Evolutionary conservation across 768 basidiomycete genomes (phyloP).

Genomic region (Harrya chromipes): DNA sequence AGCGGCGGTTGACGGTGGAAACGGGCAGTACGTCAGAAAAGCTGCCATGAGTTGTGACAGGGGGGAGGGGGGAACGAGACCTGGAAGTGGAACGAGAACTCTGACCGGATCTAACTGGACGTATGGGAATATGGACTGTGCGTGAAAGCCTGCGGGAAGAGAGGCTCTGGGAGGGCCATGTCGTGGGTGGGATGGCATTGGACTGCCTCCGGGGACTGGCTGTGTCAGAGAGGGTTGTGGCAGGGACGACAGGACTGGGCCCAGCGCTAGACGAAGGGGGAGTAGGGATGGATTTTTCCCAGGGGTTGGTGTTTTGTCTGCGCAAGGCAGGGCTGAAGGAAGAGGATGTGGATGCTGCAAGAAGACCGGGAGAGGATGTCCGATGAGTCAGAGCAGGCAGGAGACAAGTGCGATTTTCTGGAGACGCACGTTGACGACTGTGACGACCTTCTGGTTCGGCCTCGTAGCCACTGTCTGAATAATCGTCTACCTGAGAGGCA

Average conservation of each 20-base stretch:
- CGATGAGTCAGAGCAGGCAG: conserved; percentile 50
- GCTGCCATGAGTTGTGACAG: conserved; percentile 58
- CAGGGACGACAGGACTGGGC: conserved; percentile 60
- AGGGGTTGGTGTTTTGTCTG: conserved; percentile 60
- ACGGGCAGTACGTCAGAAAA: conserved; percentile 53
- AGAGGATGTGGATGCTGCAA: conserved; percentile 64
- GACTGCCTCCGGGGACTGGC: conserved; percentile 65
- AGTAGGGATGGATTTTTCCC: conserved; percentile 53
- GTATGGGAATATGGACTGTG: conserved; percentile 72
- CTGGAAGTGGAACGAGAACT: conserved; percentile 94
- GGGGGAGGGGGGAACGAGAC: conserved; percentile 89
- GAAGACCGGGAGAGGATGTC: conserved; percentile 52
- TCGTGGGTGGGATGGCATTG: conserved; percentile 44
- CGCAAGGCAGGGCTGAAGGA: conserved; percentile 64
- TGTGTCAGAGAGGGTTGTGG: conserved; percentile 58
- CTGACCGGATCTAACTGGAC: conserved; percentile 66
- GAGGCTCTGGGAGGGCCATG: conserved; percentile 54
- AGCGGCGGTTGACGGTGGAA: conserved; percentile 60
- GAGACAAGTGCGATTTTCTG: conserved; percentile 38
- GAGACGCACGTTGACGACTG: conserved; percentile 74
- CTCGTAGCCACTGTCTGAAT: conserved; percentile 83
- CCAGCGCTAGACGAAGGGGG: conserved; percentile 54
- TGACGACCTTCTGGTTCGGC: conserved; percentile 61
- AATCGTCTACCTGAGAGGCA: conserved; percentile 63
- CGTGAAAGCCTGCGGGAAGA: conserved; percentile 82